Evolutionary conservation across 2,329 filamentous ascomycete genomes (phyloP).

Genomic region (Camptophora hylomeconis): DNA sequence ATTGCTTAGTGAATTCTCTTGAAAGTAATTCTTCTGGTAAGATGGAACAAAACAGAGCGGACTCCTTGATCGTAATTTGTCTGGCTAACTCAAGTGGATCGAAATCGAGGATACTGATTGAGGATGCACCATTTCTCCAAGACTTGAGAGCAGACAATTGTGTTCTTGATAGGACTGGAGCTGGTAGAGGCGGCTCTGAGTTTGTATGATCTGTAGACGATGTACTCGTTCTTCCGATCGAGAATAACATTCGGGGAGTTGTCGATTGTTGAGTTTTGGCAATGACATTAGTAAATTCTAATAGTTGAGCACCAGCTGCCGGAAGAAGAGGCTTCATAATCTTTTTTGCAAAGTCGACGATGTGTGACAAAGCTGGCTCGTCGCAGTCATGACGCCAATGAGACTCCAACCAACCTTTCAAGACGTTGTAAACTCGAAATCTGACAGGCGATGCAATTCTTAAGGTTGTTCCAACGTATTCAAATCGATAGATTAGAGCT

Average conservation of each 20-base stretch:
- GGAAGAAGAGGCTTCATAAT: slow-evolving; percentile 58
- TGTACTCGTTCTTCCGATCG: slow-evolving; percentile 76
- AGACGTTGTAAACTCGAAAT: slow-evolving; percentile 84
- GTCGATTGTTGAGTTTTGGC: slow-evolving; percentile 58
- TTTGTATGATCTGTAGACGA: slow-evolving; percentile 58
- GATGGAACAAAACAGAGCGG: slow-evolving; percentile 81
- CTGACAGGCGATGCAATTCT: slow-evolving; percentile 68
- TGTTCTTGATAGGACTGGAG: slow-evolving; percentile 58
- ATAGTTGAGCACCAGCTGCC: slow-evolving; percentile 64
- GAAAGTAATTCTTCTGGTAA: slow-evolving; percentile 82
- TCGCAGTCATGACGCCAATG: slow-evolving; percentile 85
- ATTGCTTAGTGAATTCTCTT: slow-evolving; percentile 88
- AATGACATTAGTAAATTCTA: slow-evolving; percentile 69
- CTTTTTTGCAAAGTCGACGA: slow-evolving; percentile 65
- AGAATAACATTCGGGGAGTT: slow-evolving; percentile 70
- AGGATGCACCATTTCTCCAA: slow-evolving; percentile 59
- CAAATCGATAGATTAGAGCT: slow-evolving; percentile 77
- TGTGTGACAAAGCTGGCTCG: slow-evolving; percentile 58
- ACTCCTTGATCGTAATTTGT: slow-evolving; percentile 86
- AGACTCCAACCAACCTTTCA: slow-evolving; percentile 94
- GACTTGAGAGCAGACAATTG: slow-evolving; percentile 59
- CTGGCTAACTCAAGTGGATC: slow-evolving; percentile 82
- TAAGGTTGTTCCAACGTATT: slow-evolving; percentile 72
- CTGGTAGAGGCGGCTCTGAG: slow-evolving; percentile 58
- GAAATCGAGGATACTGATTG: slow-evolving; percentile 72